phyloP scores from a whole-genome alignment of 805 yeast species.

The Candida fluviatilis region DNA sequence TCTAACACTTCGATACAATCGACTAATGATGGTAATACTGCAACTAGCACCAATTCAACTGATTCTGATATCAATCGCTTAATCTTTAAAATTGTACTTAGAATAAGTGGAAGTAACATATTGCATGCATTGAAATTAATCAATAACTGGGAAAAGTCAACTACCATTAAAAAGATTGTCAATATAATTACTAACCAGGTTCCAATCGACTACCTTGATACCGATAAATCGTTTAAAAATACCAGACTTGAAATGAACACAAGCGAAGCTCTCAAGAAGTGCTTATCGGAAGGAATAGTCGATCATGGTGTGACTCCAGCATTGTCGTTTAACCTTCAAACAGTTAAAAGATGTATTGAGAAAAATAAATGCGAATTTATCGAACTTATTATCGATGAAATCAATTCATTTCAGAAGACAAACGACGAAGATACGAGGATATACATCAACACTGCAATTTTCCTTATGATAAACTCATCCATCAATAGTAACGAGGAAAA shows the following conservation, averaged over 20 bases:
- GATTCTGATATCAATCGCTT: slow-evolving; percentile 11
- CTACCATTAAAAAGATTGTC: slow-evolving; percentile 12
- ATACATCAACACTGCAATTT: slow-evolving; percentile 19
- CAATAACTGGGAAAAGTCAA: slow-evolving; percentile 10
- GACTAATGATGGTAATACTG: slow-evolving; percentile 12
- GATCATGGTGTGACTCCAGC: slow-evolving; percentile 2
- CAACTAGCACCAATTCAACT: not conserved
- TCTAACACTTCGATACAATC: not conserved
- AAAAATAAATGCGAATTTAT: slow-evolving; percentile 7
- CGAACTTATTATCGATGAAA: slow-evolving; percentile 11
- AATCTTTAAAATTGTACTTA: slow-evolving; percentile 21
- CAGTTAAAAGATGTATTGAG: slow-evolving; percentile 3
- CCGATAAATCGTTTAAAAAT: slow-evolving; percentile 2
- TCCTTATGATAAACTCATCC: slow-evolving; percentile 14
- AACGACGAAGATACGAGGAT: slow-evolving; percentile 23
- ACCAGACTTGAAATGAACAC: slow-evolving; percentile 1
- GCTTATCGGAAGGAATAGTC: slow-evolving; percentile 1
- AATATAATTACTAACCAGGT: slow-evolving; percentile 1
- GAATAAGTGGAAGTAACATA: slow-evolving; percentile 18
- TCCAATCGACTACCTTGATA: not conserved
- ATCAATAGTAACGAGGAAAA: slow-evolving; percentile 15
- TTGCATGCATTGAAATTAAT: slow-evolving; percentile 11
- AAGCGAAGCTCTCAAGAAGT: slow-evolving; percentile 3
- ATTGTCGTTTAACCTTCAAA: slow-evolving; percentile 1
- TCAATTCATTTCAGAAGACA: slow-evolving; percentile 13